Conservation (phyloP, 495 filamentous ascomycete species). For the Podospora pseudocomata region DNA sequence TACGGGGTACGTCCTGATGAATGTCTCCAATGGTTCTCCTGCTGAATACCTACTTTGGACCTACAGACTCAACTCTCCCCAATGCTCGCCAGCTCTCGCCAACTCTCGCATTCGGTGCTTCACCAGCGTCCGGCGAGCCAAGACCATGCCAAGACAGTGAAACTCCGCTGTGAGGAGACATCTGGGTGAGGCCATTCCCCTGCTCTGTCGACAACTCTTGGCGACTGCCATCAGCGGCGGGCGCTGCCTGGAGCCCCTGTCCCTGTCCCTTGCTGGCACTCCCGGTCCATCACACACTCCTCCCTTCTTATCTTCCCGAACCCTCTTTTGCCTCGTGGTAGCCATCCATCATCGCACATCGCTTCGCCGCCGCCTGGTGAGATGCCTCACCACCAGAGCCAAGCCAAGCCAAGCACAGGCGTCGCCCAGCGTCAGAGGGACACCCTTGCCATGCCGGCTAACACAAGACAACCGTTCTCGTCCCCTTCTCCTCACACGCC, state of each 20-base stretch:
- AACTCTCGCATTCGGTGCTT: background rate
- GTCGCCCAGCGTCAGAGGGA: background rate
- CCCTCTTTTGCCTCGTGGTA: slow-evolving; percentile 39
- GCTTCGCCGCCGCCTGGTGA: slow-evolving; percentile 16
- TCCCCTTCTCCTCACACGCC: background rate
- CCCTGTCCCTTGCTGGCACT: slow-evolving; percentile 30
- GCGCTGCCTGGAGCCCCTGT: slow-evolving; percentile 22
- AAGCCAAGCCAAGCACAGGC: slow-evolving; percentile 9
- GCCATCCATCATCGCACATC: slow-evolving; percentile 25
- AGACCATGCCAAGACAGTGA: background rate
- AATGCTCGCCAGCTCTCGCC: no score
- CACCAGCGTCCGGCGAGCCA: background rate
- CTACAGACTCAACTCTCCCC: no score
- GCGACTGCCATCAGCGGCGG: slow-evolving; percentile 18
- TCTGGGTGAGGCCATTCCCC: slow-evolving; percentile 23
- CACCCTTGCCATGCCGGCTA: slow-evolving; percentile 10
- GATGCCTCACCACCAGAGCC: slow-evolving; percentile 13
- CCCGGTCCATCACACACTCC: slow-evolving; percentile 28
- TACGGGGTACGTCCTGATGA: background rate
- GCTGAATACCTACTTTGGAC: background rate
- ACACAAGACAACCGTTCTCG: slow-evolving; percentile 5
- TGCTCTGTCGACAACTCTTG: slow-evolving; percentile 17
- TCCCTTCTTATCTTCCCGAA: slow-evolving; percentile 38
- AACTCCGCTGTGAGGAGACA: slow-evolving; percentile 5
- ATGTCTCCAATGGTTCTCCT: background rate